Percentiles rank a stretch among this genome's conserved stretches.
Evolutionary conservation across 192 early-diverging fungal species (phyloP).

Genomic region (Thamnidium elegans): DNA sequence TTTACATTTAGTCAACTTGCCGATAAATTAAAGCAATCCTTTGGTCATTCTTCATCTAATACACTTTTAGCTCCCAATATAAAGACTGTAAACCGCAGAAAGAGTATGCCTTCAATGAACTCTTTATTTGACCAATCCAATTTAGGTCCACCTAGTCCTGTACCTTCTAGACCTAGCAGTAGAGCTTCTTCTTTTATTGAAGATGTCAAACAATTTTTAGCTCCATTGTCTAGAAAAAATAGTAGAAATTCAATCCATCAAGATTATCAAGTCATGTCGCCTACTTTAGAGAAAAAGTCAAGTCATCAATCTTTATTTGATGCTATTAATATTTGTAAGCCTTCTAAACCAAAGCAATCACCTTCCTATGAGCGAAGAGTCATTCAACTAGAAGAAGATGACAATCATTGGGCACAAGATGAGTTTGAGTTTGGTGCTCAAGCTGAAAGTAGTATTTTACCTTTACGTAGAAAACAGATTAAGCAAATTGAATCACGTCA

Average conservation of each 20-base stretch:
- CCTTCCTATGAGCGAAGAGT: slow-evolving; percentile 1
- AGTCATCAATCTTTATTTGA: slow-evolving; percentile 7
- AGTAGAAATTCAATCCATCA: slow-evolving; percentile 2
- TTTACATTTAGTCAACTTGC: slow-evolving; percentile 2
- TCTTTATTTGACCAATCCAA: background rate
- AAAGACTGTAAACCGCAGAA: slow-evolving; percentile 3
- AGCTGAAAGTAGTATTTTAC: background rate
- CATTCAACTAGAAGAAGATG: background rate
- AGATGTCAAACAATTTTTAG: slow-evolving; percentile 6
- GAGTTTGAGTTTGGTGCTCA: background rate
- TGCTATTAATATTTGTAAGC: slow-evolving; percentile 12
- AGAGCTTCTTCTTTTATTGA: slow-evolving; percentile 15
- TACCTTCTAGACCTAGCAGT: background rate
- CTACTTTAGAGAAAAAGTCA: background rate
- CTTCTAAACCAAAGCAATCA: slow-evolving; percentile 2
- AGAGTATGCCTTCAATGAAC: slow-evolving; percentile 2
- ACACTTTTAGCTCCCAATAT: too few species aligned
- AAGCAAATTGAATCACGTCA: background rate
- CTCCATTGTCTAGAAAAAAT: background rate
- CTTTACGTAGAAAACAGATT: slow-evolving; percentile 12
- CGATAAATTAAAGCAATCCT: slow-evolving; percentile 5
- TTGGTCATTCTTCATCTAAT: background rate
- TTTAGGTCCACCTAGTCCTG: background rate
- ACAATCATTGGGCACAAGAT: background rate
- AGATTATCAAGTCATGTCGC: background rate